Evolutionary conservation across 371 early-diverging fungal genomes (phyloP).

Genomic region (Actinomucor elegans): DNA sequence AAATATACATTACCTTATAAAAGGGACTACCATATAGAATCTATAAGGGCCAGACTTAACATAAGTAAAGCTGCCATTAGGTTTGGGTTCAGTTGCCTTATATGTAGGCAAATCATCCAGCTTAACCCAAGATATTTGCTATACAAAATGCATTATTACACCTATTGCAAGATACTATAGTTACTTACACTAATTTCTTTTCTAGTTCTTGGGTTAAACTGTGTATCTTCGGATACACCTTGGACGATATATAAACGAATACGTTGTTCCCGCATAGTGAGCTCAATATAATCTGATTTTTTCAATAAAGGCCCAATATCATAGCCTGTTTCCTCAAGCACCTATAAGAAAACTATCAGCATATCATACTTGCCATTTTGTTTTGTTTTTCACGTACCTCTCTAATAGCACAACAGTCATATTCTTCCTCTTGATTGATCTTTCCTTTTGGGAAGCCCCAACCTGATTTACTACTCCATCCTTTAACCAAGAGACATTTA

Average conservation of each 20-base stretch:
- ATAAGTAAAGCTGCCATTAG: constrained; percentile 22
- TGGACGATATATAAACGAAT: constrained; percentile 90
- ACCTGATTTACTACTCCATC: constrained; percentile 83
- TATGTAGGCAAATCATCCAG: constrained; percentile 50
- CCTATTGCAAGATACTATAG: background rate
- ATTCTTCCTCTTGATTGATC: constrained; percentile 95
- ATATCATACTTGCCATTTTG: background rate
- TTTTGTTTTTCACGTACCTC: constrained; percentile 53
- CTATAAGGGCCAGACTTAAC: constrained; percentile 34
- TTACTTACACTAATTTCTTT: constrained; percentile 92
- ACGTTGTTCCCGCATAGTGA: constrained; percentile 83
- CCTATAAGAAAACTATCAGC: constrained; percentile 39
- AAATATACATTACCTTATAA: constrained; percentile 57
- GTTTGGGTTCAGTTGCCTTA: constrained; percentile 24
- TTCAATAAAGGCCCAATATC: constrained; percentile 79
- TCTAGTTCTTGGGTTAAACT: constrained; percentile 88
- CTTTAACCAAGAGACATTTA: constrained; percentile 89
- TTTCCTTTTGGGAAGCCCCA: constrained; percentile 99
- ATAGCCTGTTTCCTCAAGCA: constrained; percentile 97
- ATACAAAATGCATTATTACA: background rate
- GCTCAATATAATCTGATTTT: constrained; percentile 77
- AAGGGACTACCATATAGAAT: constrained; percentile 70
- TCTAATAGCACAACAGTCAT: constrained; percentile 90
- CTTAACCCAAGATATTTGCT: constrained; percentile 51
- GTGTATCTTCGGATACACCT: constrained; percentile 85